Evolutionary conservation across 106 monocot species (phyloP).

Genomic region (Dactylorhiza incarnata): DNA sequence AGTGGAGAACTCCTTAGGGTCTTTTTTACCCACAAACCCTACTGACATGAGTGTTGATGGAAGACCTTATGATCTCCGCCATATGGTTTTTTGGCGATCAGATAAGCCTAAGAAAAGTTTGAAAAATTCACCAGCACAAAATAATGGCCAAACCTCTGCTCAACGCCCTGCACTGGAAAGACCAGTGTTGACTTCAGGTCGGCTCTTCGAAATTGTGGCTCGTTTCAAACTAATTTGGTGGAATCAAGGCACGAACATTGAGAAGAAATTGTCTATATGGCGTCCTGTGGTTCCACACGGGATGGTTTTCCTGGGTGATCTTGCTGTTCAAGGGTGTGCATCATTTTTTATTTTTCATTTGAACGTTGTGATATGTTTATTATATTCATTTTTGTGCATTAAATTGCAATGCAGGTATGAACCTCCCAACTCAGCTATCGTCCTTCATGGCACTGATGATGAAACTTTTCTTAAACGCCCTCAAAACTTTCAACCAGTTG

Average conservation of each 20-base stretch:
- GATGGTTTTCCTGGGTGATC: slow-evolving; percentile 85
- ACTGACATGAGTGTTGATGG: slow-evolving; percentile 28
- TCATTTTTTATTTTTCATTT: background rate
- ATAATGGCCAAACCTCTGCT: slow-evolving; percentile 16
- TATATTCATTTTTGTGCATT: background rate
- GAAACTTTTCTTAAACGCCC: slow-evolving; percentile 54
- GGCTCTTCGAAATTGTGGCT: slow-evolving; percentile 63
- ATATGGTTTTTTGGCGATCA: slow-evolving; percentile 33
- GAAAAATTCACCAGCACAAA: slow-evolving; percentile 15
- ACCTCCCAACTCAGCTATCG: slow-evolving; percentile 69
- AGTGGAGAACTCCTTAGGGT: slow-evolving; percentile 86
- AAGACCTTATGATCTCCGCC: slow-evolving; percentile 81
- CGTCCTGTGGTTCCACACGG: slow-evolving; percentile 72
- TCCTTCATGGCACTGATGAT: slow-evolving; percentile 60
- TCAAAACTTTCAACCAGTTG: slow-evolving; percentile 67
- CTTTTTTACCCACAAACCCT: slow-evolving; percentile 63
- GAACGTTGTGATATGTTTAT: background rate
- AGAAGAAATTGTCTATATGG: slow-evolving; percentile 86
- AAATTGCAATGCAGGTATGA: slow-evolving; percentile 59
- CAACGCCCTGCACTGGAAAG: slow-evolving; percentile 27
- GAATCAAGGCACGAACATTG: slow-evolving; percentile 54
- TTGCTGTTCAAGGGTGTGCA: slow-evolving; percentile 81
- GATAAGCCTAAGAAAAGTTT: slow-evolving; percentile 19
- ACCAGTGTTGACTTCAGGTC: slow-evolving; percentile 37
- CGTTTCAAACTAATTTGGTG: slow-evolving; percentile 88